Evolutionary conservation across 2,329 filamentous ascomycete genomes (phyloP).

Genomic region (Trichoderma breve): DNA sequence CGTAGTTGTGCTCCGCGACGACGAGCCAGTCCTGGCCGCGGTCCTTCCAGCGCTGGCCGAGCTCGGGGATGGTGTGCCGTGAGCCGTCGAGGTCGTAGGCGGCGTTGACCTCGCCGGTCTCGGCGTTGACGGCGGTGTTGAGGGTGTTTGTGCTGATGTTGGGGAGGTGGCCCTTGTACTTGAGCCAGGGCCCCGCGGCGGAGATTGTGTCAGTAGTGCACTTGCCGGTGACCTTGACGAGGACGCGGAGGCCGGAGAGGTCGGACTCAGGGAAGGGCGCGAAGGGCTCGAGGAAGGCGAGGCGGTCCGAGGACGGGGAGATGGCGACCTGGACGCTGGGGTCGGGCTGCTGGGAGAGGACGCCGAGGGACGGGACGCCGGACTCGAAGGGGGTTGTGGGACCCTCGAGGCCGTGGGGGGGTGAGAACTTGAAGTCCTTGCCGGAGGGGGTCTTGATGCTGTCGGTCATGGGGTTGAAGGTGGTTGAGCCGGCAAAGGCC

Average conservation of each 20-base stretch:
- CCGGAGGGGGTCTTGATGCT: slow-evolving; percentile 76
- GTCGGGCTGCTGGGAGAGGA: slow-evolving; percentile 70
- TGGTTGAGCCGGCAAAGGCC: slow-evolving; percentile 86
- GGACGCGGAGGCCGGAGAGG: slow-evolving; percentile 73
- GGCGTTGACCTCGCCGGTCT: slow-evolving; percentile 86
- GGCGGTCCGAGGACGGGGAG: slow-evolving; percentile 80
- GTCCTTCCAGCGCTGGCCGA: slow-evolving; percentile 80
- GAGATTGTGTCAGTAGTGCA: slow-evolving; percentile 99
- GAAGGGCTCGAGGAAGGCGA: slow-evolving; percentile 90
- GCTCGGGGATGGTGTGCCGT: slow-evolving; percentile 76
- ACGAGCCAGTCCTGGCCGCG: slow-evolving; percentile 81
- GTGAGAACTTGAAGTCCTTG: slow-evolving; percentile 77
- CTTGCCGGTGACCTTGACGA: slow-evolving; percentile 96
- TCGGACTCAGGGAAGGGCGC: slow-evolving; percentile 75
- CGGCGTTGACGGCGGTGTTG: slow-evolving; percentile 89
- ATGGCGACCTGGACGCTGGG: slow-evolving; percentile 71
- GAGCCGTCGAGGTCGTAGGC: slow-evolving; percentile 84
- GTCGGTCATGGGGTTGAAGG: slow-evolving; percentile 95
- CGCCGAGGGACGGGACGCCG: slow-evolving; percentile 72
- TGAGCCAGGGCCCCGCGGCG: slow-evolving; percentile 93
- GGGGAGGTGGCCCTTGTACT: slow-evolving; percentile 98
- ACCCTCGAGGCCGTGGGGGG: slow-evolving; percentile 69
- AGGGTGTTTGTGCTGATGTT: slow-evolving; percentile 98
- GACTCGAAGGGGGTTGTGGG: slow-evolving; percentile 67
- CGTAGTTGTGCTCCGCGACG: slow-evolving; percentile 96